Conservation (phyloP, 23 red algal genomes). For the Pyropia haitanensis region DNA sequence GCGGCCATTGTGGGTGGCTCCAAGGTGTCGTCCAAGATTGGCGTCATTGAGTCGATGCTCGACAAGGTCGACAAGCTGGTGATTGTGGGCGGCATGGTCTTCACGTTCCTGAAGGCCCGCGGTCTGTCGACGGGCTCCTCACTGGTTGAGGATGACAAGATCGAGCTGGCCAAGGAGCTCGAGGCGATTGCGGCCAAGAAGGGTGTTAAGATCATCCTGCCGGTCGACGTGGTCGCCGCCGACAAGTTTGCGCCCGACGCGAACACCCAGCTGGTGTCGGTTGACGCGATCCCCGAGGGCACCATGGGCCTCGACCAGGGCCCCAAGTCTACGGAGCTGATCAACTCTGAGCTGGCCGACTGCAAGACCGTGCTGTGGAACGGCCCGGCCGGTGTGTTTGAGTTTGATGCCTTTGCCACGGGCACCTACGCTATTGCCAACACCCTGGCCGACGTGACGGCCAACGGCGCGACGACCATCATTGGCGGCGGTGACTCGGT, state of each 20-base stretch:
- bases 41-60: constrained; percentile 81
- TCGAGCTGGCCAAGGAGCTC: constrained; percentile 66
- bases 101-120: constrained; percentile 92
- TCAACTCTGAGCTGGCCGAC: constrained; percentile 51
- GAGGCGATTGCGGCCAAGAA: constrained; percentile 59
- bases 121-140: constrained; percentile 76
- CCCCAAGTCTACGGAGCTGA: constrained; percentile 57
- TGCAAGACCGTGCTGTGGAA: constrained; percentile 98
- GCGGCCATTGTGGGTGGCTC: constrained; percentile 98
- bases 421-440: constrained; percentile 92
- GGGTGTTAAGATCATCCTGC: constrained; percentile 74
- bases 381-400: constrained; percentile 96
- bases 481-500: constrained; percentile 99
- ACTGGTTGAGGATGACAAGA: constrained; percentile 98
- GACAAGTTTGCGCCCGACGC: constrained; percentile 89
- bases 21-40: constrained; percentile 97
- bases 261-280: constrained; percentile 65
- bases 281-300: constrained; percentile 71
- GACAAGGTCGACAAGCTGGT: constrained; percentile 93
- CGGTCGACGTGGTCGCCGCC: constrained; percentile 78
- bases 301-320: constrained; percentile 98
- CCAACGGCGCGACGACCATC: constrained; percentile 75
- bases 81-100: constrained; percentile 99
- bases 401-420: constrained; percentile 90
- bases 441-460: constrained; percentile 71